Evolutionary conservation across 176 grass and related monocot species (phyloP), one percentile per base, ranked within the genome.

Genomic region (Canna indica): DNA sequence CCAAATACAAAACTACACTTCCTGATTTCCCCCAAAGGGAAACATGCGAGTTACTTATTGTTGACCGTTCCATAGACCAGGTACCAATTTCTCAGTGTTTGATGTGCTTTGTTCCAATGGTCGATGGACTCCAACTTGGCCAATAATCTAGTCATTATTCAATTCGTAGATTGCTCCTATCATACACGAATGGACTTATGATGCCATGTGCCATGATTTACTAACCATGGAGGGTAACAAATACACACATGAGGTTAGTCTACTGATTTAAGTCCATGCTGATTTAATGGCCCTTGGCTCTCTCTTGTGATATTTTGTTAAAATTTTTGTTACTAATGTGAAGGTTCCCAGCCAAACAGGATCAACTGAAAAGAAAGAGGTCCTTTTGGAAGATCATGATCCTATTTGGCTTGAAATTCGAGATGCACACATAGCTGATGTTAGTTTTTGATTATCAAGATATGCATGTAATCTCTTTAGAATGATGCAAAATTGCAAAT

Each of bases 101-200:
- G 20, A 31, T 3, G 3, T 70, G 44, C 39, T 48, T 70, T 28
- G n/a, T 70, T 44, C 16, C 64, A 39, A 26, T 24, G 8, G 18
- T 67, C 17, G 26, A 41, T 22, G 20, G 64, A 41, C 12, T 67
- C 18, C 48, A 25, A 47, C 16, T 5, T 47, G 47, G 29, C 7
- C 24, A 15, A 31, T 11, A 46, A n/a, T n/a, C n/a, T 24, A 39
- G 34, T 3, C 78, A 75, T 66, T 80, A 33, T 64, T 78, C 64
- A 50, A 69, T 67, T 26, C 53, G 5, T 62, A 97, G 93, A 97
- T 97, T 77, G 88, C 93, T 3, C 93, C 93, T 63, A 81, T 97
- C 47, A 97, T 97, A 76, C 93, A 97, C 77, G 93, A 97, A 81
- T 97, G 93, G 93, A 97, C 93, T 14, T 97, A 97, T 58, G 93